Base-by-base conservation (phyloP, 331 rosid species). In the Malus hybrid region DNA sequence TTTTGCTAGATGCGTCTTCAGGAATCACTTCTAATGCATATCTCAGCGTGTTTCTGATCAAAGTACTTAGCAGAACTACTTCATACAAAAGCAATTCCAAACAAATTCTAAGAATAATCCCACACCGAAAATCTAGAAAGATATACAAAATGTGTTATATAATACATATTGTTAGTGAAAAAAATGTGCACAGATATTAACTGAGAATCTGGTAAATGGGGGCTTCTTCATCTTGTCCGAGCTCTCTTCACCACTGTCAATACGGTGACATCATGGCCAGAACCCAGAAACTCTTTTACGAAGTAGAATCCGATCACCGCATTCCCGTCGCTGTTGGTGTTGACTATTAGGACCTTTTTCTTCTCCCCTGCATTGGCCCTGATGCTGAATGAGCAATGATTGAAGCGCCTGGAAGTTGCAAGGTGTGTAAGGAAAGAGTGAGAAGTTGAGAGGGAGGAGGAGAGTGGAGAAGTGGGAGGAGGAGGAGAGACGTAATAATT, bases 181-280 rank as follows among this genome's bases (percentile, higher is more conserved):
- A 27, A 5, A 19, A 75, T 13, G 20, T 13, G 71, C 24, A 24
- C 15, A 65, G 66, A 69, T 65, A 65, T 61, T 84, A 55, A 87
- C 98, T 72, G 97, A 87, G 78, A 94, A 90, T 92, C 97, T 86
- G 87, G 54, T 87, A 52, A 90, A 94, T 50, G 97, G 98, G 76
- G 96, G 94, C 77, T 94, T 91, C 85, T 88, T 90, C 97, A 91
- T 94, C 86, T 91, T 90, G 76, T 88, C 97, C 0, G 98, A 93
- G 76, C 81, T 70, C 81, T 91, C 90, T 62, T 91, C 97, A 69
- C 97, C 97, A 93, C 95, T 24, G 97, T 94, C 70, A 94, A 80
- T 10, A 94, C 60, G 10, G 93, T 92, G 82, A 90, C 97, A 1
- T 88, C 71, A 46, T 92, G 97, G 76, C 93, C 92, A 22, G 89